Evolutionary conservation across 2,329 filamentous ascomycete genomes (phyloP), one percentile per base, ranked within the genome.

Genomic region (Cladosporium halotolerans): DNA sequence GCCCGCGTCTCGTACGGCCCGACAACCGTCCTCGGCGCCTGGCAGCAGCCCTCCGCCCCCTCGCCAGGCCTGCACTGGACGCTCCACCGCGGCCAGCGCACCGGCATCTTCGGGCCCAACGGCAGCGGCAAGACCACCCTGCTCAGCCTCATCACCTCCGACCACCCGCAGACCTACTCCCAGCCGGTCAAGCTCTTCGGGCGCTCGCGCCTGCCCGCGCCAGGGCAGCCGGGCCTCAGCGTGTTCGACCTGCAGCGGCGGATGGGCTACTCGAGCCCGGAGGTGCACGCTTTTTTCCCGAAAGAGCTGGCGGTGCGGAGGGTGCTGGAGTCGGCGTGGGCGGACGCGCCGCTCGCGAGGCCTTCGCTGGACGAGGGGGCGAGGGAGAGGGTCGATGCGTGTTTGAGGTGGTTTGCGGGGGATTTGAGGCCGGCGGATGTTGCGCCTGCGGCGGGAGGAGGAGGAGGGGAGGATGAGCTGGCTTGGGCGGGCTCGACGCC

Each of bases 41-140:
- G 90, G 90, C 73, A 75, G 11, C 81, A 89, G 68, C 61, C 79
- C 3, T 79, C 79, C 0, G 62, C 73, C 44, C 60, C 71, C 14
- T 53, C 43, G 23, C 16, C 57, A 28, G 92, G 92, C 0, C 74
- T 97, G 5, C 79, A 85, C 65, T 96, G 93, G 89, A 88, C 80
- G 0, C 84, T 97, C 19, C 81, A 83, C 38, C 81, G 86, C 48
- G 91, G 92, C 19, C 84, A 96, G 67, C 83, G 91, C 57, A 96
- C 90, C 87, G 92, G 88, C 3, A 81, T 97, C 14, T 93, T 99
- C 65, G 93, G 93, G 0, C 86, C 91, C 32, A 97, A 99, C 62
- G 93, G 80, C 19, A 96, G 89, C 0, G 93, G 93, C 14, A 99
- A 99, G 74, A 99, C 93, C 0, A 99, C 93, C 0, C 79, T 99